Percentiles rank a stretch among this genome's conserved stretches.
Conservation (phyloP, 257 asterid genomes). For the Handroanthus guayacan region DNA sequence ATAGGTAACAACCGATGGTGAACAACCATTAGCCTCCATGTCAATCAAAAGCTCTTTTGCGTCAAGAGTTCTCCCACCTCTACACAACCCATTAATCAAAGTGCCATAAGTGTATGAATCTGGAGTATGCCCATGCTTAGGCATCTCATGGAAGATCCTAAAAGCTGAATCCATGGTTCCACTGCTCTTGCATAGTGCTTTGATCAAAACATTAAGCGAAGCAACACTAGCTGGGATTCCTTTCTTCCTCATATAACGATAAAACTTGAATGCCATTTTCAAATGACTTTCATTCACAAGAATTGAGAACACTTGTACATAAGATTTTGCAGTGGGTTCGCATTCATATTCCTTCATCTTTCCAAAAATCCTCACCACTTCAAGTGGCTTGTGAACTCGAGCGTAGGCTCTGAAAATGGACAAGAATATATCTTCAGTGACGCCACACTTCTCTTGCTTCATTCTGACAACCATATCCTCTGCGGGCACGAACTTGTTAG, state of each 20-base stretch:
- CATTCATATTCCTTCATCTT: slow-evolving; percentile 75
- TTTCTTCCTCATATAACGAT: slow-evolving; percentile 72
- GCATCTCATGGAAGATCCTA: slow-evolving; percentile 77
- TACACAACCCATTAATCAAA: slow-evolving; percentile 84
- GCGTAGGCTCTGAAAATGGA: slow-evolving; percentile 75
- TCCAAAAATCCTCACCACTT: slow-evolving; percentile 68
- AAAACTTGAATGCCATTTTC: slow-evolving; percentile 80
- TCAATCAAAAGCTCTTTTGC: slow-evolving; percentile 84
- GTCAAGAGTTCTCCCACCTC: slow-evolving; percentile 65
- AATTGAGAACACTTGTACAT: slow-evolving; percentile 72
- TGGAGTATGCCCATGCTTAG: slow-evolving; percentile 68
- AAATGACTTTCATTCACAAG: slow-evolving; percentile 84
- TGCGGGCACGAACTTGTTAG: slow-evolving; percentile 65
- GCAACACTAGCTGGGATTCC: slow-evolving; percentile 73
- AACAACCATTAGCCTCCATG: slow-evolving; percentile 81
- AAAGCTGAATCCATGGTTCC: slow-evolving; percentile 80
- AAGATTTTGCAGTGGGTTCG: slow-evolving; percentile 72
- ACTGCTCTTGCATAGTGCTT: slow-evolving; percentile 80
- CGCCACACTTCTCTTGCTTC: slow-evolving; percentile 69
- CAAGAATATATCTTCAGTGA: slow-evolving; percentile 69
- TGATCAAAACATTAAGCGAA: slow-evolving; percentile 75
- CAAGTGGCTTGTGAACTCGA: slow-evolving; percentile 88
- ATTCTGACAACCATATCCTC: slow-evolving; percentile 76
- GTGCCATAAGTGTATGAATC: slow-evolving; percentile 94
- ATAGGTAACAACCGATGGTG: slow-evolving; percentile 79